These are phyloP conservation scores for Ustilago crameri DNA, from an alignment of 1,284 basidiomycete genomes.

Conservation along the genomic window DNA sequence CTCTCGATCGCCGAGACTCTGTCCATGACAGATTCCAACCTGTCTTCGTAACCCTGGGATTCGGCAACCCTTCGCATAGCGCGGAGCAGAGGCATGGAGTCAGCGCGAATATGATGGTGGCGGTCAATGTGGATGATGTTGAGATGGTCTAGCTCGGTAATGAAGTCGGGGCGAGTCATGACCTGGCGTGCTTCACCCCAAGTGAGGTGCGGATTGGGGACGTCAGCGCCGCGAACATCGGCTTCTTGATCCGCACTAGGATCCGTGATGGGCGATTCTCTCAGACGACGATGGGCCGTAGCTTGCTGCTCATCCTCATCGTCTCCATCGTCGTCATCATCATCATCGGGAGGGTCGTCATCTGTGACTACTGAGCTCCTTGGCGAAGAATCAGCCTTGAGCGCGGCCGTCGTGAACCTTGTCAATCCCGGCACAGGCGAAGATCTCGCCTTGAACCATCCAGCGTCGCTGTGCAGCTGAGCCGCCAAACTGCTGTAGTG, in stretches of 20 bases:
- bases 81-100: conserved; percentile 61
- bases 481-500: conserved; percentile 47
- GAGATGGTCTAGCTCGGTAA: conserved; percentile 57
- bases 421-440: conserved; percentile 44
- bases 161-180: conserved; percentile 63
- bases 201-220: conserved; percentile 60
- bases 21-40: conserved; percentile 63
- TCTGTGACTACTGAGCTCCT: neutral
- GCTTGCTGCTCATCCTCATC: conserved; percentile 38
- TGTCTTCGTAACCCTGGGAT: conserved; percentile 53
- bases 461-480: conserved; percentile 42
- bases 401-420: conserved; percentile 16
- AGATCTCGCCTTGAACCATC: conserved; percentile 42
- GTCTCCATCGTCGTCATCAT: conserved; percentile 39
- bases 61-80: conserved; percentile 57
- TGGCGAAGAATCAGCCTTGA: too few relatives aligned
- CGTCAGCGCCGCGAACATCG: conserved; percentile 50
- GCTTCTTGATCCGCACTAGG: conserved; percentile 51
- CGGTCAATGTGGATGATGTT: conserved; percentile 61
- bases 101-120: conserved; percentile 60
- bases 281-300: conserved; percentile 21
- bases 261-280: conserved; percentile 48
- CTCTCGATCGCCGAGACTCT: conserved; percentile 61
- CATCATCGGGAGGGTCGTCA: conserved; percentile 2
- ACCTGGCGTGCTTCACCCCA: conserved; percentile 64